phyloP scores from a whole-genome alignment of 2,329 filamentous ascomycete genomes.

The Fusarium floridanum region DNA sequence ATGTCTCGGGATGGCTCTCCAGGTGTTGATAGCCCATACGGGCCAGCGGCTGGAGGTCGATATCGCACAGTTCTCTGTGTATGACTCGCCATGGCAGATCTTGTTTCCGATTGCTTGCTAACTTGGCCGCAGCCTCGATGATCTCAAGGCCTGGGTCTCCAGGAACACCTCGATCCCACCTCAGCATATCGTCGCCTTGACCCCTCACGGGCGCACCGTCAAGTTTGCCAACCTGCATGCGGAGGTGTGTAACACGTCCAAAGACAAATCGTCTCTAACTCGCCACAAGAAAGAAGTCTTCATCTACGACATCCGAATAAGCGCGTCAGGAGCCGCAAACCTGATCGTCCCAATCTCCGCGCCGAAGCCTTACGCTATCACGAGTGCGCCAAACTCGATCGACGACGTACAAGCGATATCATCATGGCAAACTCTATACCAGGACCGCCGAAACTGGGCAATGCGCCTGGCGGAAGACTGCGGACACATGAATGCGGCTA shows the following conservation, averaged over 20 bases:
- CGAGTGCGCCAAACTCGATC: conserved; percentile 84
- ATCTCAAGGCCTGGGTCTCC: conserved; percentile 85
- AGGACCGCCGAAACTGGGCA: conserved; percentile 84
- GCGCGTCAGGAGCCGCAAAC: conserved; percentile 61
- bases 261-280: conserved; percentile 28
- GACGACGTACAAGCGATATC: conserved; percentile 82
- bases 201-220: conserved; percentile 84
- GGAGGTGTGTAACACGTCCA: conserved; percentile 68
- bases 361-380: conserved; percentile 68
- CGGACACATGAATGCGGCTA: conserved; percentile 70
- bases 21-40: conserved; percentile 92
- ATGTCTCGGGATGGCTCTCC: conserved; percentile 83
- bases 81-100: conserved; percentile 37
- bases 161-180: conserved; percentile 79
- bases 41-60: conserved; percentile 88
- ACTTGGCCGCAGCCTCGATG: conserved; percentile 74
- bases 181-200: conserved; percentile 89
- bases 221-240: conserved; percentile 83
- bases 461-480: conserved; percentile 77
- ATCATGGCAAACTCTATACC: conserved; percentile 91
- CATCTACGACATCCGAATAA: conserved; percentile 87
- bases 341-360: conserved; percentile 63
- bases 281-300: conserved; percentile 82
- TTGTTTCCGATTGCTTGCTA: conserved; percentile 28
- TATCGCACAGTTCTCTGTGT: conserved; percentile 80